Percentiles rank a stretch among this genome's conserved stretches.
phyloP scores from a whole-genome alignment of 805 yeast species.

The Komagataella kurtzmanii region DNA sequence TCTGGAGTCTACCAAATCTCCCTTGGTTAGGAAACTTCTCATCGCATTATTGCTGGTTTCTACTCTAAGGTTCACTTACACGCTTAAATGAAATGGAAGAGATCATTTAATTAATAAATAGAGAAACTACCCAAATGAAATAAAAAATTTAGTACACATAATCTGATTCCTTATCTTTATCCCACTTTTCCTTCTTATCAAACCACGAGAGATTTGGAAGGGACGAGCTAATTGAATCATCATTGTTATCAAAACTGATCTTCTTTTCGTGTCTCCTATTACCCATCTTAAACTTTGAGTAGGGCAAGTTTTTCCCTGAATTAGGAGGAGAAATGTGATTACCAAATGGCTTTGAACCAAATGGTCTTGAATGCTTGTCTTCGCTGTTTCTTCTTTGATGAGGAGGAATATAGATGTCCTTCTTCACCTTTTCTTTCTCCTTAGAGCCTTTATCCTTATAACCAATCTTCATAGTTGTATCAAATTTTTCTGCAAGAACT shows the following conservation, averaged over 20 bases:
- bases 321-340: not conserved
- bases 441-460: slow-evolving; percentile 4
- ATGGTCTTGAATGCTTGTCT: not conserved
- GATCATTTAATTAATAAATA: not conserved
- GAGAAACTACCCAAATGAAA: not conserved
- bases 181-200: not conserved
- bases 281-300: not conserved
- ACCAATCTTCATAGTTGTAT: slow-evolving; percentile 1
- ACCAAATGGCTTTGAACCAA: not conserved
- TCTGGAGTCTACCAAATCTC: not conserved
- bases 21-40: not conserved
- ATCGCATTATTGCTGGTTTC: not conserved
- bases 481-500: slow-evolving; percentile 1
- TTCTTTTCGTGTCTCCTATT: not conserved
- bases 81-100: not conserved
- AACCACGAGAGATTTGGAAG: not conserved
- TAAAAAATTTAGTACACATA: not conserved
- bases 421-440: slow-evolving; percentile 4
- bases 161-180: not conserved
- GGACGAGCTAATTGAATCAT: not conserved
- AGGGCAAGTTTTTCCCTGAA: not conserved
- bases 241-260: not conserved
- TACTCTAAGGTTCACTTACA: not conserved
- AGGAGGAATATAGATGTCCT: slow-evolving; percentile 31
- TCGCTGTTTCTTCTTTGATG: slow-evolving; percentile 29